phyloP scores from a whole-genome alignment of 148 eudicot genomes.

The Rhododendron griersonianum region DNA sequence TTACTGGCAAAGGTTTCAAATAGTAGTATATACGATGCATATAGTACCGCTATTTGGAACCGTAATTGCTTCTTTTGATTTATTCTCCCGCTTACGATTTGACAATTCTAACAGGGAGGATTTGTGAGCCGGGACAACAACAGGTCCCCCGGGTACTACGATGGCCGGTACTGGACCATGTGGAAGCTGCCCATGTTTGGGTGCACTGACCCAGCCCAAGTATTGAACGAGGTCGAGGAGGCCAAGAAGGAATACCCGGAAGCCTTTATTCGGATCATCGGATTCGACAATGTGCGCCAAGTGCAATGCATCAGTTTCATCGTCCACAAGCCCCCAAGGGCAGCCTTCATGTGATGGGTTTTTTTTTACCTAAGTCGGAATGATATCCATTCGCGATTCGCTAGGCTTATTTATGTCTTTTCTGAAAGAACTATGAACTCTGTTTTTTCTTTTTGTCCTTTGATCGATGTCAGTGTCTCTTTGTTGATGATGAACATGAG shows the following conservation, averaged over 20 bases:
- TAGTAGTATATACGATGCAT: not conserved
- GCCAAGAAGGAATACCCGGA: conserved; percentile 45
- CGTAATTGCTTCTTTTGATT: not conserved
- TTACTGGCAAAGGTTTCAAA: not conserved
- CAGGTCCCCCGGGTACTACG: conserved; percentile 75
- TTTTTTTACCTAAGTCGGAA: not conserved
- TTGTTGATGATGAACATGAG: conserved; percentile 7
- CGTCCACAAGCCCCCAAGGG: conserved; percentile 38
- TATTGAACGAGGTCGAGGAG: conserved; percentile 46
- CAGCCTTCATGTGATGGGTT: not conserved
- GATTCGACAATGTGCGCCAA: conserved; percentile 69
- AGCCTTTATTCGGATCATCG: conserved; percentile 52
- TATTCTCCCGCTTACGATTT: not conserved
- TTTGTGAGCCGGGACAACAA: conserved; percentile 54
- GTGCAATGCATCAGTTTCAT: conserved; percentile 74
- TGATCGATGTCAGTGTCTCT: not conserved
- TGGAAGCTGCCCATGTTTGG: conserved; percentile 91
- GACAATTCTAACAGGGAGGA: conserved; percentile 29
- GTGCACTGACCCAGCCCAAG: conserved; percentile 55
- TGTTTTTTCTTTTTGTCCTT: not conserved
- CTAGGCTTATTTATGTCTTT: not conserved
- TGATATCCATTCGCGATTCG: not conserved
- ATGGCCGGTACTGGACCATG: conserved; percentile 88
- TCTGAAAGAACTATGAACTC: not conserved
- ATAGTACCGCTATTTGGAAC: not conserved